Conservation (phyloP, 495 filamentous ascomycete species). For the Aspergillus diversus region DNA sequence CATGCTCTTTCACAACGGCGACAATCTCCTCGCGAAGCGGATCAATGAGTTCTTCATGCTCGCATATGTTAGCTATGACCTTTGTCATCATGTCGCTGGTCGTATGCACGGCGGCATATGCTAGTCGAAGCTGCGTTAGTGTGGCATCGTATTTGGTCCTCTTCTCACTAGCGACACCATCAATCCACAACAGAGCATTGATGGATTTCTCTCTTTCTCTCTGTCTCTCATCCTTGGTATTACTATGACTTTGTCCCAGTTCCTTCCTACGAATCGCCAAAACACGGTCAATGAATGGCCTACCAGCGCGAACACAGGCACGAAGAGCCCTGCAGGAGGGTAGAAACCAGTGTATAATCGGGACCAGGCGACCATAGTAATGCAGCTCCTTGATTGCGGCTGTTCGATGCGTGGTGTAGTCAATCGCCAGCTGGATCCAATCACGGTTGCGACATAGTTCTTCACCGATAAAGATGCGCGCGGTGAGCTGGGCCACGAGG, state of each 20-base stretch:
- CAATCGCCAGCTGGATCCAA: slow-evolving; percentile 42
- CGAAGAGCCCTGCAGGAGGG: slow-evolving; percentile 14
- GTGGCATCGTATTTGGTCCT: slow-evolving; percentile 12
- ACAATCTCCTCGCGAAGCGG: slow-evolving; percentile 15
- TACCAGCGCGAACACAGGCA: slow-evolving; percentile 8
- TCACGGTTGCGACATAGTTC: slow-evolving; percentile 45
- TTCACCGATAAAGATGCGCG: slow-evolving; percentile 50
- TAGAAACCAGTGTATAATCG: slow-evolving; percentile 18
- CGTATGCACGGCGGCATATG: slow-evolving; percentile 17
- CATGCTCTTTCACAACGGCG: slow-evolving; percentile 3
- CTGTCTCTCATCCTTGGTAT: neutral
- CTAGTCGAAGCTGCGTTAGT: slow-evolving; percentile 5
- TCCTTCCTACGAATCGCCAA: slow-evolving; percentile 20
- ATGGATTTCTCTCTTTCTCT: neutral
- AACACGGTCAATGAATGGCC: slow-evolving; percentile 17
- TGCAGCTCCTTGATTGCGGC: slow-evolving; percentile 34
- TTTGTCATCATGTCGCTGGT: slow-evolving; percentile 15
- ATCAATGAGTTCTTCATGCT: slow-evolving; percentile 12
- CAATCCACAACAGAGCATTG: slow-evolving; percentile 10
- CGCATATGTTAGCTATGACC: slow-evolving; percentile 7
- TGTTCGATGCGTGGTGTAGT: slow-evolving; percentile 45
- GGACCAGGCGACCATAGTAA: slow-evolving; percentile 42
- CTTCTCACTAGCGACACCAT: slow-evolving; percentile 2
- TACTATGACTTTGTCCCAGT: neutral
- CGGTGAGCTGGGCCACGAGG: slow-evolving; percentile 50